A percentile compares a stretch with the other conserved stretches of the same genome.
phyloP scores from a whole-genome alignment of 1,284 basidiomycete genomes.

The Trametes hirsuta region DNA sequence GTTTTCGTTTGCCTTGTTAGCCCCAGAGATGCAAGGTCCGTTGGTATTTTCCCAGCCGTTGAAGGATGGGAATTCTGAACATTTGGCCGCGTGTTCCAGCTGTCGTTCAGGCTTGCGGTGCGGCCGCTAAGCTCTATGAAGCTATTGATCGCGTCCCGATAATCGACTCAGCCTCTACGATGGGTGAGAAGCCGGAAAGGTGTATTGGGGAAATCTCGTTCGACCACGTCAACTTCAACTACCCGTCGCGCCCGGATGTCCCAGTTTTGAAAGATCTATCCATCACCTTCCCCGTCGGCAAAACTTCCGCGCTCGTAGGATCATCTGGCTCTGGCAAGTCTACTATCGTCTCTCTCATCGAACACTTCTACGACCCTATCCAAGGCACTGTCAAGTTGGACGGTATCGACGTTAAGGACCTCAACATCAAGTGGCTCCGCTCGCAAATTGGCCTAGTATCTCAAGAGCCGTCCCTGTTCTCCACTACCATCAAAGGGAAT shows the following conservation, averaged over 20 bases:
- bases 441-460: constrained; percentile 90
- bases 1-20: constrained; percentile 81
- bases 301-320: constrained; percentile 87
- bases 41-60: neutral
- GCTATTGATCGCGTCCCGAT: constrained; percentile 88
- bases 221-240: constrained; percentile 84
- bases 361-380: constrained; percentile 89
- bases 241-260: constrained; percentile 88
- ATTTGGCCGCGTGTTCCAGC: constrained; percentile 43
- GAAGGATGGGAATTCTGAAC: neutral
- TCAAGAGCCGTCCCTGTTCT: constrained; percentile 90
- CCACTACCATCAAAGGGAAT: constrained; percentile 79
- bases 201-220: constrained; percentile 80
- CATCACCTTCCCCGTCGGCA: constrained; percentile 72
- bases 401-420: constrained; percentile 72
- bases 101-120: constrained; percentile 80
- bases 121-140: constrained; percentile 89
- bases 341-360: constrained; percentile 76
- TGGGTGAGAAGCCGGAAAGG: constrained; percentile 73
- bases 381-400: constrained; percentile 79
- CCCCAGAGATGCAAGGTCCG: constrained; percentile 80
- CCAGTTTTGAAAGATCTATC: constrained; percentile 79
- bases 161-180: constrained; percentile 81
- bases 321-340: constrained; percentile 91
- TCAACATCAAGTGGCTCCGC: constrained; percentile 89